Conservation (phyloP, 108 stramenopile species). For the Hondaea fermentalgiana region DNA sequence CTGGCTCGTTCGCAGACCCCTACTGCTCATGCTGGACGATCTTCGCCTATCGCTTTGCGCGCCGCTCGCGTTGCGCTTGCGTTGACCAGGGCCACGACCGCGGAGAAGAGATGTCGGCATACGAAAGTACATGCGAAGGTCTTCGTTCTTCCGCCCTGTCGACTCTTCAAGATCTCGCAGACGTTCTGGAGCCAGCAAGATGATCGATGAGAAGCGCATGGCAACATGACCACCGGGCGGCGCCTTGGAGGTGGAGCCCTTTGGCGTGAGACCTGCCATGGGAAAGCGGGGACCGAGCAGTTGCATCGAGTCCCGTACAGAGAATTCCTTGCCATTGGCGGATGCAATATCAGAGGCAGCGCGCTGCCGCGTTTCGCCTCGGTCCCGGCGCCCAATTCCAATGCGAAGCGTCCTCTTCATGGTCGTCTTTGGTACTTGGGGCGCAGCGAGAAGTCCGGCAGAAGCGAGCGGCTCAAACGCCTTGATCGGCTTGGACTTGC, state of each 20-base stretch:
- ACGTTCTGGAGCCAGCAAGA: not conserved
- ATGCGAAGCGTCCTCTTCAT: no score
- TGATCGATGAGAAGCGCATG: not conserved
- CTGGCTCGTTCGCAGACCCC: no score
- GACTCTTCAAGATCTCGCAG: not conserved
- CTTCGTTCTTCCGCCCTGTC: not conserved
- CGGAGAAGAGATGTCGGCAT: not conserved
- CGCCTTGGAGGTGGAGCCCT: no score
- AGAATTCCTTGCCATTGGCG: not conserved
- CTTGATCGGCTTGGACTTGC: slow-evolving; percentile 34
- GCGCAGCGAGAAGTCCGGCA: no score
- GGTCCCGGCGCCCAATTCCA: no score
- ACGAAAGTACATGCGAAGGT: not conserved
- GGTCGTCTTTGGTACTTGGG: no score
- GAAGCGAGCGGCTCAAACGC: slow-evolving; percentile 38
- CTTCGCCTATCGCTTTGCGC: no score
- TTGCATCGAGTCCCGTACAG: not conserved
- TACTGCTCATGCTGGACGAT: no score
- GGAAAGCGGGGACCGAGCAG: not conserved
- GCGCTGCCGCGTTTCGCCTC: no score
- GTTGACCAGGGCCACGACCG: not conserved
- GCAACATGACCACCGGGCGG: no score
- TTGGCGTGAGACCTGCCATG: no score
- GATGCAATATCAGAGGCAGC: not conserved
- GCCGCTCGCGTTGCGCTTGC: not conserved